Evolutionary conservation across 2,329 filamentous ascomycete genomes (phyloP).

Genomic region (Penicillium sclerotigenum): DNA sequence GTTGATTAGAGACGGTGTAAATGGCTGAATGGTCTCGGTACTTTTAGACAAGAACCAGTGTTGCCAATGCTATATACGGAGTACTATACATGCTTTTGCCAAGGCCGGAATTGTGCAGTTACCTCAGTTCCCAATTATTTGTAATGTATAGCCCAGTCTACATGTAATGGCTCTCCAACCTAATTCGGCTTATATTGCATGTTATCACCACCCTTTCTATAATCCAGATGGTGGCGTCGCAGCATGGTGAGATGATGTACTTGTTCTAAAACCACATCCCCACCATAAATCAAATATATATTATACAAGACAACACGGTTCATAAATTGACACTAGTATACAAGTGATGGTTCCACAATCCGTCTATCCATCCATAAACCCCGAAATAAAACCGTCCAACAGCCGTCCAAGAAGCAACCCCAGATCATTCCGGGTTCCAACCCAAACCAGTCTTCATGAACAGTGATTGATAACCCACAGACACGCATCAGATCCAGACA

Average conservation of each 20-base stretch:
- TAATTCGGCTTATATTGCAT: background rate
- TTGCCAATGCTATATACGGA: background rate
- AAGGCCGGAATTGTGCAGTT: background rate
- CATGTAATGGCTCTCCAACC: no score
- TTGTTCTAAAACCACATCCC: background rate
- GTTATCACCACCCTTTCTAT: background rate
- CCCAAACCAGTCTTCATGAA: background rate
- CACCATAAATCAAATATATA: background rate
- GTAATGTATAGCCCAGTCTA: background rate
- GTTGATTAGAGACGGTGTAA: background rate
- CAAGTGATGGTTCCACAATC: constrained; percentile 15
- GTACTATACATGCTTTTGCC: background rate
- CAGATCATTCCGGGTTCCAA: background rate
- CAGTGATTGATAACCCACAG: background rate
- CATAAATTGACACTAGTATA: constrained; percentile 26
- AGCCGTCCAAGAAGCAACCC: background rate
- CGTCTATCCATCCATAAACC: constrained; percentile 5
- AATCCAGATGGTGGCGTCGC: background rate
- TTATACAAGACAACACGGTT: constrained; percentile 8
- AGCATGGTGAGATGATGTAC: background rate
- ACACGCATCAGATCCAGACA: background rate
- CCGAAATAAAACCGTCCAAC: constrained; percentile 1
- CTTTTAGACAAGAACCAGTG: background rate
- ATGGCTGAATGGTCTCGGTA: background rate
- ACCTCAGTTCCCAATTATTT: background rate